Evolutionary conservation across 305 asterid species (phyloP).

Genomic region (Fraxinus angustifolia): DNA sequence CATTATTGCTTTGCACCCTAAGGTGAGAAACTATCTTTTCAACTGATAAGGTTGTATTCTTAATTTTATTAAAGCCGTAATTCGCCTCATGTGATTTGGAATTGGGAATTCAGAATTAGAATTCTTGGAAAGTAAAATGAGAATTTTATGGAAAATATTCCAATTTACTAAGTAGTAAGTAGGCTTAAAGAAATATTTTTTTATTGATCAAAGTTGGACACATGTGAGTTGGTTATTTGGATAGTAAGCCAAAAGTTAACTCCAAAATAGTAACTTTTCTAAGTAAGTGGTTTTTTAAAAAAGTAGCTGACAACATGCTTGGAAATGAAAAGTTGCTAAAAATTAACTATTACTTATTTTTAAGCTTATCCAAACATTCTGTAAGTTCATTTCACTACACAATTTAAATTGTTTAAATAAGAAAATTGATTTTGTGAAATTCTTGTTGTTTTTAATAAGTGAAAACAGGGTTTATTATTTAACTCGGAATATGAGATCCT

Average conservation of each 20-base stretch:
- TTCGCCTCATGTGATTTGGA: not conserved
- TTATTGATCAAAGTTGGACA: not conserved
- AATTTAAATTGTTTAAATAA: not conserved
- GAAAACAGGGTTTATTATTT: not conserved
- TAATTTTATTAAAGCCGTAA: not conserved
- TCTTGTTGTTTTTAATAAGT: not conserved
- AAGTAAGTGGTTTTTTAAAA: not conserved
- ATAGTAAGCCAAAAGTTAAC: not conserved
- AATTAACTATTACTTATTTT: not conserved
- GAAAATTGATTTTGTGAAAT: not conserved
- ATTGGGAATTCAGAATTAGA: not conserved
- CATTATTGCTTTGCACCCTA: constrained; percentile 75
- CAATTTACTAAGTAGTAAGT: not conserved
- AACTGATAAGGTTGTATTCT: not conserved
- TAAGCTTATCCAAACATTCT: not conserved
- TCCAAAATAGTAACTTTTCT: not conserved
- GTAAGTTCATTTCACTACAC: not conserved
- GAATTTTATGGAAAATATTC: not conserved
- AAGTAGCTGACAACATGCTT: not conserved
- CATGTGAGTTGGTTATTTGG: not conserved
- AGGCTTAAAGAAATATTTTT: not conserved
- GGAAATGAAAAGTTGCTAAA: not conserved
- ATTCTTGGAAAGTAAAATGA: not conserved
- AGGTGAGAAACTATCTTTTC: constrained; percentile 32
- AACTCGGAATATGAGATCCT: not conserved